Base-by-base conservation (phyloP, 306 rosid species). In the Leucaena leucocephala region DNA sequence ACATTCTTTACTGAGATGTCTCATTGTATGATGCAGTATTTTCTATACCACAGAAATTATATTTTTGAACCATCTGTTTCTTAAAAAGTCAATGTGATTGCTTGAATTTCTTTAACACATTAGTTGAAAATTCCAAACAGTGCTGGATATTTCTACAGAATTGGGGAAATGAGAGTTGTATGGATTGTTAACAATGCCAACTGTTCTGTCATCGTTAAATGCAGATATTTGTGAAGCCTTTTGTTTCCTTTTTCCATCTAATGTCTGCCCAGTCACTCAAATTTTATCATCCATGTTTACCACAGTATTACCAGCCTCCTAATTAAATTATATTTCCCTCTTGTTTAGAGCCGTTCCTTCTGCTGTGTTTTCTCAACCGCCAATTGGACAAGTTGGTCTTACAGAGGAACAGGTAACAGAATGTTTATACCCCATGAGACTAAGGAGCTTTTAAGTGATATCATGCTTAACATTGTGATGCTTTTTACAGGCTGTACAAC, bases 281-380 rank as follows among this genome's bases (percentile, higher is more conserved):
- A 44, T 76, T 74, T 8, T 19, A 17, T 33, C n/a, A 76, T 43
- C 49, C 7, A 45, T 33, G 27, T 15, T n/a, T 81, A 43, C 43
- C 12, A n/a, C 33, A 69, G 50, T 74, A 36, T 71, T 72, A 72
- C 36, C 14, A 38, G 71, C 45, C 59, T 81, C 74, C 73, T 49
- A 77, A 78, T 78, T 59, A 82, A 48, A 79, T 78, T 75, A 6
- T 36, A 39, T 61, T 74, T n/a, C 74, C 76, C 57, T 35, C 72
- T 84, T 74, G 70, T 58, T 43, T 85, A 96, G 99, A 39, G 93
- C 91, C 52, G 85, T 93, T 82, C 97, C 99, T 72, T 88, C 96
- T 78, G 98, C 99, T 85, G 99, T 96, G 82, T 96, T 96, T 83
- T 91, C 98, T 65, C 99, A 96, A 84, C 99, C 99, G 75, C 98